Evolutionary conservation across 1,139 yeast genomes (phyloP), one percentile per base, ranked within the genome.

Genomic region (Groenewaldozyma sp.): DNA sequence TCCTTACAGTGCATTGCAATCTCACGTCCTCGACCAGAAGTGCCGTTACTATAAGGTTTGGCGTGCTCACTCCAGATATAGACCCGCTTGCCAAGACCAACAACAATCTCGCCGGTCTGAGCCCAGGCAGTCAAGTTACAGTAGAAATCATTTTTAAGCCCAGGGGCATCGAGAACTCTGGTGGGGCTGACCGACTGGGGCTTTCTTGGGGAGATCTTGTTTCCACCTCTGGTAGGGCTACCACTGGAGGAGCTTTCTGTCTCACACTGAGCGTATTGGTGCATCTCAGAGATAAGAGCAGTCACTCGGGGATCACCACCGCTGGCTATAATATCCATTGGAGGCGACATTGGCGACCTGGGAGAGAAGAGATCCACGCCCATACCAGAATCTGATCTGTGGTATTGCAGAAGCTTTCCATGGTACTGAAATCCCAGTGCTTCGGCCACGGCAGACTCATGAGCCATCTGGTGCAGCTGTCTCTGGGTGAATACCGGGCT

Each of bases 81-180:
- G 0, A 77, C 81, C 5, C 70, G 64, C 2, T 64, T 54, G 0
- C 77, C 78, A 28, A 86, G 60, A 0, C 91, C 96, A 1, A 86
- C 88, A 0, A 81, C 82, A 0, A 86, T 64, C 21, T 70, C 70
- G 1, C 74, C 61, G 20, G 54, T 54, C 2, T 58, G 56, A 0
- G 88, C 77, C 94, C 95, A 86, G 9, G 88, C 73, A 0, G 86
- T 73, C 37, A 82, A 64, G 52, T 83, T 82, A 1, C 86, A 72
- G 59, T 87, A 87, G 56, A 78, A 87, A 56, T 87, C 95, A 54
- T 84, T 81, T 43, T 82, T 65, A 38, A 87, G 60, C 0, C 78
- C 77, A 0, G 88, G 91, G 0, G 94, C 94, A 53, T 80, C 86
- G 18, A 84, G 36, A n/a, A 36, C 33, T 21, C 33, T 31, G 6